A percentile compares a stretch with the other conserved stretches of the same genome.
These are phyloP conservation scores for Byssothecium circinans DNA, from an alignment of 2,329 filamentous ascomycete genomes.

Conservation along the genomic window DNA sequence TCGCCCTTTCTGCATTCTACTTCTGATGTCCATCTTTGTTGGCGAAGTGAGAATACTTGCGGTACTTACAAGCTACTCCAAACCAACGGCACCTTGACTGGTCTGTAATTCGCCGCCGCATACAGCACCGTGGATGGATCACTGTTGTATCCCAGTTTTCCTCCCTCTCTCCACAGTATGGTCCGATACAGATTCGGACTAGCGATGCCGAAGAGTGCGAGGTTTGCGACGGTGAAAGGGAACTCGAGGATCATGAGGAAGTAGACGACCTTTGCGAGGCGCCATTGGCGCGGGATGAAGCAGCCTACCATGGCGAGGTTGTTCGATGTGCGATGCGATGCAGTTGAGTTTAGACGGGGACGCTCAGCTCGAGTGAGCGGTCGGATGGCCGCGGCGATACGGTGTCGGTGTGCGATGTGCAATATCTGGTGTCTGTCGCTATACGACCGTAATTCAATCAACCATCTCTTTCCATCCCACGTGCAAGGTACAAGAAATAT, in stretches of 20 bases:
- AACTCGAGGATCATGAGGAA: conserved; percentile 68
- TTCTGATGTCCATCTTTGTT: conserved; percentile 15
- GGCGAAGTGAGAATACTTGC: too few relatives aligned
- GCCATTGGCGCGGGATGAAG: conserved; percentile 60
- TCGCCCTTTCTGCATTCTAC: too few relatives aligned
- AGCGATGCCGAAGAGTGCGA: conserved; percentile 73
- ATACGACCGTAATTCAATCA: too few relatives aligned
- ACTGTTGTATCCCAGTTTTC: conserved; percentile 72
- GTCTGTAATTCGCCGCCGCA: conserved; percentile 70
- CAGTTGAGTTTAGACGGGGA: background rate
- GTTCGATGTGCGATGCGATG: background rate
- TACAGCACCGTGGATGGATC: conserved; percentile 70
- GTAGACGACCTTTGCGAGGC: conserved; percentile 54
- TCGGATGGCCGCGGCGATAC: background rate
- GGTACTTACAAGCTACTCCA: conserved; percentile 74
- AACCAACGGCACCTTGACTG: conserved; percentile 65
- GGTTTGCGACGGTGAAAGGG: conserved; percentile 62
- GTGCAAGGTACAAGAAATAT: too few relatives aligned
- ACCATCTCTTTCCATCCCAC: too few relatives aligned
- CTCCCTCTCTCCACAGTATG: conserved; percentile 72
- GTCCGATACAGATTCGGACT: conserved; percentile 73
- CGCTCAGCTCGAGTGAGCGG: background rate
- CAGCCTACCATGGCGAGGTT: conserved; percentile 36
- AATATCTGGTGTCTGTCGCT: too few relatives aligned
- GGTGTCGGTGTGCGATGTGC: too few relatives aligned